These are phyloP conservation scores for Dysphania ambrosioides DNA, from an alignment of 148 eudicot species.

Conservation along the genomic window DNA sequence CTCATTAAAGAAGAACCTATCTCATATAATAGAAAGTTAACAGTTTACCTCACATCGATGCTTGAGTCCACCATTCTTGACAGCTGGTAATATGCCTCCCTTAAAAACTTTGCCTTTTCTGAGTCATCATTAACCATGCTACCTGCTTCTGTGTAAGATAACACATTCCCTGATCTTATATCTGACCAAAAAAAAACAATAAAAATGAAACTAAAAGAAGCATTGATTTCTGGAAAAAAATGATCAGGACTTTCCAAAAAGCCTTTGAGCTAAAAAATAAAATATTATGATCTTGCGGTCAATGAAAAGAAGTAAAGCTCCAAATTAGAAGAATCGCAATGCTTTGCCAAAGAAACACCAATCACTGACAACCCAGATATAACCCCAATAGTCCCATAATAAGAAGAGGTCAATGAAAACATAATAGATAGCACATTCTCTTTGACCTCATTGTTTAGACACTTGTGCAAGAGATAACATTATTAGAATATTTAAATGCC, in stretches of 20 bases:
- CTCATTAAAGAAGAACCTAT: background rate
- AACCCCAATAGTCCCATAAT: too few relatives aligned
- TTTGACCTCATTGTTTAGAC: too few relatives aligned
- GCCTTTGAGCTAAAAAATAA: background rate
- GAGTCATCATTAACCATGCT: conserved; percentile 29
- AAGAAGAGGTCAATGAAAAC: too few relatives aligned
- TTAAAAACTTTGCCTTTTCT: conserved; percentile 33
- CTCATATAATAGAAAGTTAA: conserved; percentile 11
- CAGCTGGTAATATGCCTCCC: conserved; percentile 54
- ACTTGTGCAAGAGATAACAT: too few relatives aligned
- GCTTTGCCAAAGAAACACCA: too few relatives aligned
- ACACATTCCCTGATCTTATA: conserved; percentile 37
- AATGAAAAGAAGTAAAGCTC: background rate
- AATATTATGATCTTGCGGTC: background rate
- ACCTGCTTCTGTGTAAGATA: conserved; percentile 22
- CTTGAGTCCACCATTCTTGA: conserved; percentile 43
- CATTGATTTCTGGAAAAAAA: background rate
- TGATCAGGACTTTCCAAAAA: background rate
- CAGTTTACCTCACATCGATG: conserved; percentile 55
- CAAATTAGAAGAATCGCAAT: background rate
- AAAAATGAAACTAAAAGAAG: background rate
- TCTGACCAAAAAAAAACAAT: conserved; percentile 41
- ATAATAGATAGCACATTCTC: too few relatives aligned
- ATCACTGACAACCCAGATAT: too few relatives aligned
- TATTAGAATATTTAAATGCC: background rate